Conservation (phyloP, 164 flowering plant species). For the Piper longum region DNA sequence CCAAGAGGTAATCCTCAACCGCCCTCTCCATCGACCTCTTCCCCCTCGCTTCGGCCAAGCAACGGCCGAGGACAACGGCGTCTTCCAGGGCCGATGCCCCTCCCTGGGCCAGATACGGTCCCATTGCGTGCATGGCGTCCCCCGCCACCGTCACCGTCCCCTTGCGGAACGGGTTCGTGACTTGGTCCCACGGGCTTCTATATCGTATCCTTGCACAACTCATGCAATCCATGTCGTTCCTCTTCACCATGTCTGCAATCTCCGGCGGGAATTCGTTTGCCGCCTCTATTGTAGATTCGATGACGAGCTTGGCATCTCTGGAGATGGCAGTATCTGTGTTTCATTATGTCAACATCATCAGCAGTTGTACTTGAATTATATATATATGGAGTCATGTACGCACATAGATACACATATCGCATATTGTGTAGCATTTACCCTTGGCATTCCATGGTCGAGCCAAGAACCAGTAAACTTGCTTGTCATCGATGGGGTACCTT, state of each 20-base stretch:
- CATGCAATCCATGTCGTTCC: conserved; percentile 11
- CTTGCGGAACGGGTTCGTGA: conserved; percentile 9
- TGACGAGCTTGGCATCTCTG: conserved; percentile 12
- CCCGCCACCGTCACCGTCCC: conserved; percentile 24
- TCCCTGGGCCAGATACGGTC: conserved; percentile 32
- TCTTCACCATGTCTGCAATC: conserved; percentile 12
- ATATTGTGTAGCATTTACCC: conserved; percentile 16
- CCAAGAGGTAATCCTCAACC: conserved; percentile 13
- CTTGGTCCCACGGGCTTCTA: conserved; percentile 21
- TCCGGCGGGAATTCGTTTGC: conserved; percentile 16
- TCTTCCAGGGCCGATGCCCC: conserved; percentile 27
- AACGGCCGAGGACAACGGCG: conserved; percentile 14
- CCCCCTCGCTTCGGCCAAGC: not conserved
- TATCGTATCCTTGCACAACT: conserved; percentile 11
- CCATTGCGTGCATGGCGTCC: conserved; percentile 36
- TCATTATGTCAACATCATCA: not conserved
- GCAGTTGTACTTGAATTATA: not conserved
- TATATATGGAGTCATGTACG: too few relatives aligned
- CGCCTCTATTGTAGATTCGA: conserved; percentile 5
- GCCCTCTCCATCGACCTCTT: not conserved
- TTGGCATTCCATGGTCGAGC: conserved; percentile 4
- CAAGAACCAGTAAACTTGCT: conserved; percentile 33
- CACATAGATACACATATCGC: not conserved
- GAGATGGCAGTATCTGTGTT: conserved; percentile 14
- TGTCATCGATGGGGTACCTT: conserved; percentile 23